phyloP scores from a whole-genome alignment of 2,329 filamentous ascomycete species.

The Bipolaris zeicola region DNA sequence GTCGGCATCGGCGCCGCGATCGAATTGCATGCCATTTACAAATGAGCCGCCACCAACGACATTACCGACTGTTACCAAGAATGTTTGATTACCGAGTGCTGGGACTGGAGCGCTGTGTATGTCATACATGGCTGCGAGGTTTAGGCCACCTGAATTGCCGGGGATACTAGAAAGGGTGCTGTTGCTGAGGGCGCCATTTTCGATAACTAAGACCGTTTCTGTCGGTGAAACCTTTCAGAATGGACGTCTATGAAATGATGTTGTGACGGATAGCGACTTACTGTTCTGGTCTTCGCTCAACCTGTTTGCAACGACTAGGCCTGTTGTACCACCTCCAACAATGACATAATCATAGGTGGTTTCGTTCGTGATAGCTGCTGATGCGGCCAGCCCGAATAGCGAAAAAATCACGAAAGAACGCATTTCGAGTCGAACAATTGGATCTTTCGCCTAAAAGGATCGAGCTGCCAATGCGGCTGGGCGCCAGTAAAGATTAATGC shows the following conservation, averaged over 20 bases:
- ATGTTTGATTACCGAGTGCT: constrained; percentile 26
- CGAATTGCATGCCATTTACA: constrained; percentile 45
- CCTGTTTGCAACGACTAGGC: constrained; percentile 27
- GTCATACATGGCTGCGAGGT: constrained; percentile 17
- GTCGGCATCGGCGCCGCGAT: constrained; percentile 32
- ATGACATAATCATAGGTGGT: constrained; percentile 32
- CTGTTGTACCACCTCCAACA: constrained; percentile 30
- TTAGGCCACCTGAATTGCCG: constrained; percentile 17
- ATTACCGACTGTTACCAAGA: constrained; percentile 19
- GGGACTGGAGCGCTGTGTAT: constrained; percentile 22
- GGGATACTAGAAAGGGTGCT: constrained; percentile 17
- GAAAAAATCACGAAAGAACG: not conserved
- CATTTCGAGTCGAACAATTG: not conserved
- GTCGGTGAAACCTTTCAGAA: not conserved
- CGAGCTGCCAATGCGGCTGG: too few relatives aligned
- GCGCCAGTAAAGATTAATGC: too few relatives aligned
- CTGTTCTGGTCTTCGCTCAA: constrained; percentile 22
- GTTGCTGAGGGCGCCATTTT: constrained; percentile 20
- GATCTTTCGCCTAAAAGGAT: not conserved
- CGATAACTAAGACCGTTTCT: constrained; percentile 27
- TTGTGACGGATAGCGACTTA: not conserved
- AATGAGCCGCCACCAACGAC: constrained; percentile 43
- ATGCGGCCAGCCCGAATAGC: not conserved
- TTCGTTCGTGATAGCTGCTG: not conserved
- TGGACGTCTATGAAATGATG: not conserved